Conservation (phyloP, 2,329 filamentous ascomycete genomes). For the Alternaria rosae region DNA sequence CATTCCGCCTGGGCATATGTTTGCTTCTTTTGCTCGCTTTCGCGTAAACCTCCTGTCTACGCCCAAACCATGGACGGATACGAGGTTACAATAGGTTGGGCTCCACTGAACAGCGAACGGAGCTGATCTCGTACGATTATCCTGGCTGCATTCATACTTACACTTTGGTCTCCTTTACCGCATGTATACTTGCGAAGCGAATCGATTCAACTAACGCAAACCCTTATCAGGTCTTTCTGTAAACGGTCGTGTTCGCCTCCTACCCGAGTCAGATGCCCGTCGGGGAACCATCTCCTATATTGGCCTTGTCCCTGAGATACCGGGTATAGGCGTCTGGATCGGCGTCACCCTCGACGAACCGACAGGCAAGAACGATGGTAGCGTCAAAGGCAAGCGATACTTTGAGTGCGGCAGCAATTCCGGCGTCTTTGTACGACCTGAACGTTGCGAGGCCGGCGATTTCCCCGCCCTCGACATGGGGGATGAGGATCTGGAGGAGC, state of each 20-base stretch:
- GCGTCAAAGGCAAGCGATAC: conserved; percentile 71
- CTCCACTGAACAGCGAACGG: not conserved
- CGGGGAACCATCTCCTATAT: conserved; percentile 76
- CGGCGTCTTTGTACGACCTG: conserved; percentile 80
- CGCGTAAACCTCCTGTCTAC: not conserved
- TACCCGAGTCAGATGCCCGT: conserved; percentile 70
- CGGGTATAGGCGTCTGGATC: conserved; percentile 71
- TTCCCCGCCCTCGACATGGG: conserved; percentile 63
- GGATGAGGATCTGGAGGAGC: conserved; percentile 73
- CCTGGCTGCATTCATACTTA: not conserved
- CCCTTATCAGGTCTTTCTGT: conserved; percentile 35
- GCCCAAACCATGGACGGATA: not conserved
- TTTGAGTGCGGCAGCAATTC: conserved; percentile 74
- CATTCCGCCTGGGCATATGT: not conserved
- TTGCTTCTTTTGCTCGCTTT: not conserved
- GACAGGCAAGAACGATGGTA: conserved; percentile 83
- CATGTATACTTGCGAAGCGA: not conserved
- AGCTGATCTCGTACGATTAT: conserved; percentile 2
- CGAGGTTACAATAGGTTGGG: not conserved
- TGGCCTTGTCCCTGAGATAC: conserved; percentile 77
- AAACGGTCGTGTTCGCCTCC: conserved; percentile 49
- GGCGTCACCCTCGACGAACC: conserved; percentile 79
- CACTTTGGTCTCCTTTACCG: not conserved
- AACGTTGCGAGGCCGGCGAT: conserved; percentile 78
- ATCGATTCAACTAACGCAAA: conserved; percentile 9